phyloP scores from a whole-genome alignment of 169 alveolate species.

The Perkinsus marinus region DNA sequence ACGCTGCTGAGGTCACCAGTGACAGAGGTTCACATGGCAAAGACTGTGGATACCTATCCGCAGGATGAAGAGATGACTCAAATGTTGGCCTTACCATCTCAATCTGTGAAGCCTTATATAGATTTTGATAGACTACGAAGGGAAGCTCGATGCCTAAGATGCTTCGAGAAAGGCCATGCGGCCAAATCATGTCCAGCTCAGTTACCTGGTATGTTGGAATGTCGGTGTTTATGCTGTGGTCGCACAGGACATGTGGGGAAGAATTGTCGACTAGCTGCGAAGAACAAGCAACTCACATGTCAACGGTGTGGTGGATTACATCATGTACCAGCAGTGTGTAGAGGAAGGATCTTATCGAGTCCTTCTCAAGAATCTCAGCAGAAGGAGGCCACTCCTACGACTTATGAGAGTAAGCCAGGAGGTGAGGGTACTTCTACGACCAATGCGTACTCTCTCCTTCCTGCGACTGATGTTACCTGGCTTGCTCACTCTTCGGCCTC shows the following conservation, averaged over 20 bases:
- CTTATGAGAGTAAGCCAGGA: not conserved
- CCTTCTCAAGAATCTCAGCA: not conserved
- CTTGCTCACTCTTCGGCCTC: not conserved
- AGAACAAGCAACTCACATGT: not conserved
- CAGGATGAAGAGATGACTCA: too few relatives aligned
- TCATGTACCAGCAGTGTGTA: not conserved
- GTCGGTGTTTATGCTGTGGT: not conserved
- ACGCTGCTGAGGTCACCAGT: too few relatives aligned
- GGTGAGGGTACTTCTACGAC: not conserved
- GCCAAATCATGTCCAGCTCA: not conserved
- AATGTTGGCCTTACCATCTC: too few relatives aligned
- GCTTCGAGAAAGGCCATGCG: not conserved
- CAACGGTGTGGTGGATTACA: not conserved
- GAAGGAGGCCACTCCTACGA: not conserved
- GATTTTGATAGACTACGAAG: not conserved
- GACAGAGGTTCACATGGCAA: too few relatives aligned
- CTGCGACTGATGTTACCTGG: not conserved
- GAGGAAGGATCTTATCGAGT: not conserved
- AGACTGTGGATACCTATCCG: too few relatives aligned
- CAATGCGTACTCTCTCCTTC: not conserved
- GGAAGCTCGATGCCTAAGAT: not conserved
- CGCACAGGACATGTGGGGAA: not conserved
- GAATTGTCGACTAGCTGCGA: not conserved
- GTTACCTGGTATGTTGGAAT: not conserved
- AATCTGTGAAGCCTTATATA: not conserved